These are phyloP conservation scores for Arthrinium phaeospermum DNA, from an alignment of 2,329 filamentous ascomycete species.

Conservation along the genomic window DNA sequence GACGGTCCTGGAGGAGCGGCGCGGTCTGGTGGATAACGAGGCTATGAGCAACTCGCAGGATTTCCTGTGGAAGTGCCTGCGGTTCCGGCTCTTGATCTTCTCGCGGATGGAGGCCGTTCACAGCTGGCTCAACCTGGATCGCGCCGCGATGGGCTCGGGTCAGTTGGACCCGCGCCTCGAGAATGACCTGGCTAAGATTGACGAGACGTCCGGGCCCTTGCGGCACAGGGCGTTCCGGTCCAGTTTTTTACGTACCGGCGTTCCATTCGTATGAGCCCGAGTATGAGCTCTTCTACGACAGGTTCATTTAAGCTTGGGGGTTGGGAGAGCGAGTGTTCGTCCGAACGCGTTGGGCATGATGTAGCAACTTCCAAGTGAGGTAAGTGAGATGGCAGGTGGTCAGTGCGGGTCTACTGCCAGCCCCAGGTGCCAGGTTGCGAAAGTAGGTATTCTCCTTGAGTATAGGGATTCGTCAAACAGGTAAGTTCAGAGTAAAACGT, in stretches of 20 bases:
- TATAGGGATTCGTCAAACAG: neutral
- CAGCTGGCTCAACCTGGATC: neutral
- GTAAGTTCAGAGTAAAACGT: neutral
- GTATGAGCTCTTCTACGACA: constrained; percentile 2
- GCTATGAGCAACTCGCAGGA: constrained; percentile 9
- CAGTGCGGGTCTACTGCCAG: neutral
- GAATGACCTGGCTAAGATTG: neutral
- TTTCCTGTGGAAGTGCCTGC: neutral
- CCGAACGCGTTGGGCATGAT: neutral
- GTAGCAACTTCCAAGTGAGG: neutral
- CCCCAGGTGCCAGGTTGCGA: no score
- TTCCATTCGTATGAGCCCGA: neutral
- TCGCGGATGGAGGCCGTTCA: neutral
- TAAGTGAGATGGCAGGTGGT: neutral
- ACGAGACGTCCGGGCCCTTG: neutral
- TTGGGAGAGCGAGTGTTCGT: neutral
- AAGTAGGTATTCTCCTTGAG: neutral
- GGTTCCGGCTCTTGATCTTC: constrained; percentile 3
- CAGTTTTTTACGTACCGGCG: neutral
- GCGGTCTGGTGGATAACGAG: neutral
- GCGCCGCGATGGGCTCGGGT: neutral
- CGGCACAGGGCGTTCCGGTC: neutral
- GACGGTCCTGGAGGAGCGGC: neutral
- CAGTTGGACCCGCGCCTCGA: neutral
- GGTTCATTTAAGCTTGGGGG: neutral